A percentile compares a stretch with the other conserved stretches of the same genome.
Evolutionary conservation across 305 asterid species (phyloP).

Genomic region (Fraxinus platypoda): DNA sequence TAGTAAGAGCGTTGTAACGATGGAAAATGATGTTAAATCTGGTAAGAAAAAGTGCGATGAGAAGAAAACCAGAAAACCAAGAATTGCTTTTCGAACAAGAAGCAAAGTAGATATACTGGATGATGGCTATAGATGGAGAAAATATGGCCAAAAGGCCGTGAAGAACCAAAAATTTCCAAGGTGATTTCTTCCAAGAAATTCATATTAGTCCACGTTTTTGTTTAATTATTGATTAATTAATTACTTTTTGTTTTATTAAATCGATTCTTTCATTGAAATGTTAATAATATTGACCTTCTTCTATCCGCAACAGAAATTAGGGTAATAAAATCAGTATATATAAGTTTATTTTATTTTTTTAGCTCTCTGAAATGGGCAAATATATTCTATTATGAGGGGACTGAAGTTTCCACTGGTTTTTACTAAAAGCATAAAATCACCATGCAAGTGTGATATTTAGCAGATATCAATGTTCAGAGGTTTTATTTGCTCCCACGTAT

Average conservation of each 20-base stretch:
- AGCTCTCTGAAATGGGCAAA: neutral
- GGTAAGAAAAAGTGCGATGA: constrained; percentile 21
- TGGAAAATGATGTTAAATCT: neutral
- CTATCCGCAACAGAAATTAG: neutral
- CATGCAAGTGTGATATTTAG: neutral
- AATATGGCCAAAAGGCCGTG: constrained; percentile 51
- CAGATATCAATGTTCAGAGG: neutral
- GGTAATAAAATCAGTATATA: neutral
- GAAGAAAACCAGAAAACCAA: constrained; percentile 27
- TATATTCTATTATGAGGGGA: neutral
- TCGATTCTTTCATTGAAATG: neutral
- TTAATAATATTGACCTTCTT: neutral
- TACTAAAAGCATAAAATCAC: neutral
- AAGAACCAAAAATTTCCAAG: constrained; percentile 51
- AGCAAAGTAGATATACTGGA: constrained; percentile 54
- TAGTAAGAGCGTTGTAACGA: neutral
- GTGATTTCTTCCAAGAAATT: constrained; percentile 8
- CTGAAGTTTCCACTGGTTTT: neutral
- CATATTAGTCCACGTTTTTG: neutral
- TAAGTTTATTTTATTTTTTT: too few relatives aligned
- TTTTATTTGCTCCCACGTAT: neutral
- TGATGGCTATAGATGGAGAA: constrained; percentile 55
- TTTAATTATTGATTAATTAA: neutral
- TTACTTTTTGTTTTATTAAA: too few relatives aligned
- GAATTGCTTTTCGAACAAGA: constrained; percentile 42